phyloP scores from a whole-genome alignment of 139 green algal genomes.

The Ostreobium quekettii region DNA sequence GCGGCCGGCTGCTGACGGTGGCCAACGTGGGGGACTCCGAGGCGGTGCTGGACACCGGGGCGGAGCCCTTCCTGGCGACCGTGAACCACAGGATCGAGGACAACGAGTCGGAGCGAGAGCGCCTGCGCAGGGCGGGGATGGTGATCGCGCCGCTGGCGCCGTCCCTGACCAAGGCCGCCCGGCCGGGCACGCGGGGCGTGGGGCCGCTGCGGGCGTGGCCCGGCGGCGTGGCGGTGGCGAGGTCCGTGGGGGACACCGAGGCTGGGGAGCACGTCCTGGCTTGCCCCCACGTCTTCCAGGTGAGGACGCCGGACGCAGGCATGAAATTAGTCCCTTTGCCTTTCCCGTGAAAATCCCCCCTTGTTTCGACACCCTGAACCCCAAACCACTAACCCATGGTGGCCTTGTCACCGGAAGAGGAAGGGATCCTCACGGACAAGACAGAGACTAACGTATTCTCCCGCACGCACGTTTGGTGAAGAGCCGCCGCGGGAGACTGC shows the following conservation, averaged over 20 bases:
- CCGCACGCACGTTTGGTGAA: too few relatives aligned
- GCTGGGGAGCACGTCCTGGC: constrained; percentile 67
- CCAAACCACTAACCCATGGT: too few relatives aligned
- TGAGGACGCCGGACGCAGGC: constrained; percentile 15
- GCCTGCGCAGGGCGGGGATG: constrained; percentile 38
- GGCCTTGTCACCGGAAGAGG: too few relatives aligned
- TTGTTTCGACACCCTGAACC: too few relatives aligned
- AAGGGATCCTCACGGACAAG: too few relatives aligned
- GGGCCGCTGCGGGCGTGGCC: constrained; percentile 84
- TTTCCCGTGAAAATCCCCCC: too few relatives aligned
- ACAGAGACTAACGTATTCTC: too few relatives aligned
- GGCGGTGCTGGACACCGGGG: constrained; percentile 43
- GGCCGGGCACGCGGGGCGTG: constrained; percentile 51
- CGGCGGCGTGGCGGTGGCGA: constrained; percentile 74
- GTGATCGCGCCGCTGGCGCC: constrained; percentile 50
- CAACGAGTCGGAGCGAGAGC: constrained; percentile 46
- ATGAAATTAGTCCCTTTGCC: neutral
- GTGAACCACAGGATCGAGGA: neutral
- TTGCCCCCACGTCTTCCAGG: constrained; percentile 74
- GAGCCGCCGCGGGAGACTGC: too few relatives aligned
- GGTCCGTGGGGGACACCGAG: constrained; percentile 79
- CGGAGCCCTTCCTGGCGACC: neutral
- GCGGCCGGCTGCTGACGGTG: constrained; percentile 49
- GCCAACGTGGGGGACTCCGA: constrained; percentile 63
- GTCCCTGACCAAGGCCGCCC: constrained; percentile 48